Percentiles rank a stretch among this genome's conserved stretches.
Conservation (phyloP, 805 yeast genomes). For the Priceomyces carsonii region DNA sequence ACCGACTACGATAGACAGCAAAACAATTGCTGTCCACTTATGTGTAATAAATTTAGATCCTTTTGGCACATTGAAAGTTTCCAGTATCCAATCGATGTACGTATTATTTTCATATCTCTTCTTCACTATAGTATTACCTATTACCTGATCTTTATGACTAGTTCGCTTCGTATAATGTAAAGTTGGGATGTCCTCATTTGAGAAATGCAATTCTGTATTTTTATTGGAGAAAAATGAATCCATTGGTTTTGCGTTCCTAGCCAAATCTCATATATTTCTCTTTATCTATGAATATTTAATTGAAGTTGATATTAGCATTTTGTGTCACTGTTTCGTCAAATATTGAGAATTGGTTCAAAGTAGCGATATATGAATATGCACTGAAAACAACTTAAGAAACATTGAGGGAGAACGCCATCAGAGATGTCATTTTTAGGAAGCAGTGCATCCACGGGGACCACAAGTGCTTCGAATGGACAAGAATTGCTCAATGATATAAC, state of each 20-base stretch:
- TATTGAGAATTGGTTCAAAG: background rate
- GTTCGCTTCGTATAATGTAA: background rate
- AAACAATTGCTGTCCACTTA: slow-evolving; percentile 51
- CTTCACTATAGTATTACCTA: background rate
- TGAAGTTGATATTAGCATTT: too few relatives aligned
- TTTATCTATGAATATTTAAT: too few relatives aligned
- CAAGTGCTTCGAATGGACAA: slow-evolving; percentile 51
- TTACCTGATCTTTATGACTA: background rate
- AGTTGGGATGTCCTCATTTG: slow-evolving; percentile 1
- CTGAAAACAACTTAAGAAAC: slow-evolving; percentile 1
- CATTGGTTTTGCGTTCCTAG: too few relatives aligned
- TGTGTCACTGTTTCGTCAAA: too few relatives aligned
- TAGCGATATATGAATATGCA: background rate
- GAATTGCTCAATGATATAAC: slow-evolving; percentile 71
- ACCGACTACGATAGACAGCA: slow-evolving; percentile 49
- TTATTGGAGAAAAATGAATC: too few relatives aligned
- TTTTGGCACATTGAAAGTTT: slow-evolving; percentile 27
- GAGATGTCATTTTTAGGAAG: slow-evolving; percentile 41
- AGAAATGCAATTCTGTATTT: too few relatives aligned
- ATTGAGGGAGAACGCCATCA: background rate
- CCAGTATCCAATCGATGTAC: slow-evolving; percentile 55
- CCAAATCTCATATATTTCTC: too few relatives aligned
- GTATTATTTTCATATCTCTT: slow-evolving; percentile 38
- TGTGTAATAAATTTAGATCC: slow-evolving; percentile 16
- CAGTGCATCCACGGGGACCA: slow-evolving; percentile 20